A percentile compares a stretch with the other conserved stretches of the same genome.
These are phyloP conservation scores for Beauveria pseudobassiana DNA, from an alignment of 2,329 filamentous ascomycete species.

Conservation along the genomic window DNA sequence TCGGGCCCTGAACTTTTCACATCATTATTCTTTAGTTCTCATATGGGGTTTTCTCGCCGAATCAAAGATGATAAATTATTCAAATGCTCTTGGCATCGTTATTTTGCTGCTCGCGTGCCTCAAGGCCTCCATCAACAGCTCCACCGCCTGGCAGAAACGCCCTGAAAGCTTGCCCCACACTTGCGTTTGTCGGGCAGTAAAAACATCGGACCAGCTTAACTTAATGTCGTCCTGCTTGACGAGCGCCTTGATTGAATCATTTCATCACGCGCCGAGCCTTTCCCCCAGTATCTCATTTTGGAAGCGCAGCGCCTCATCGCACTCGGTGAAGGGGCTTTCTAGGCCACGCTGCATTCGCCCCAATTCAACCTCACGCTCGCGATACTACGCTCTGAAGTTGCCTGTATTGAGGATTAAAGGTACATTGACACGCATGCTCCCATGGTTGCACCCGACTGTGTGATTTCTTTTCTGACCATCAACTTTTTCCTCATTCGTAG, in stretches of 20 bases:
- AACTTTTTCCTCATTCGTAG: background rate
- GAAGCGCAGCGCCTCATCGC: background rate
- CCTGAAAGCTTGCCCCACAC: background rate
- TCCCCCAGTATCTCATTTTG: too few relatives aligned
- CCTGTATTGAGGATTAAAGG: background rate
- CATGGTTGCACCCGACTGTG: too few relatives aligned
- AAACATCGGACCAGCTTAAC: background rate
- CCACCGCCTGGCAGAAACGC: constrained; percentile 9
- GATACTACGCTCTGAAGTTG: background rate
- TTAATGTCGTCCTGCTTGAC: background rate
- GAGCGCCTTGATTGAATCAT: background rate
- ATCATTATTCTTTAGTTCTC: background rate
- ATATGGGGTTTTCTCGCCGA: background rate
- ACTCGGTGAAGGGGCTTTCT: background rate
- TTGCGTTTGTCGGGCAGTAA: background rate
- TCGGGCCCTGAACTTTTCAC: background rate
- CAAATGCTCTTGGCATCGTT: background rate
- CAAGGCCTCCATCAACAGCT: background rate
- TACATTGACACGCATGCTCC: background rate
- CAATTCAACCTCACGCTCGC: background rate
- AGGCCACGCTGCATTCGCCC: background rate
- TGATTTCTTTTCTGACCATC: background rate
- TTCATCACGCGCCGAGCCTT: background rate
- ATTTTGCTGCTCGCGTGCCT: background rate
- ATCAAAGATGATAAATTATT: background rate